phyloP scores from a whole-genome alignment of 805 yeast species.

The Saccharomycodes ludwigii region DNA sequence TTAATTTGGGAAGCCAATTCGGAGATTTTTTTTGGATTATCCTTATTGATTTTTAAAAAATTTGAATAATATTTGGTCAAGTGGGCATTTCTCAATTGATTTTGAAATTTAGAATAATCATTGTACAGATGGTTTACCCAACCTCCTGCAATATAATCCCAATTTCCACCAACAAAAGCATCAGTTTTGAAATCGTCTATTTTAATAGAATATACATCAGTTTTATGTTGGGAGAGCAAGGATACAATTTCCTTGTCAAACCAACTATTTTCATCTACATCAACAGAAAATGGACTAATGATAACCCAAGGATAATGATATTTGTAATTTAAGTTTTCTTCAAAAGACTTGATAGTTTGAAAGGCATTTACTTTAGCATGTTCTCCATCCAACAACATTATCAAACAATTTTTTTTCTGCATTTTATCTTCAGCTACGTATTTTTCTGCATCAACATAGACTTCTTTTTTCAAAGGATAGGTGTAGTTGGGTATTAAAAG shows the following conservation, averaged over 20 bases:
- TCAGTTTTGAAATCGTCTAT: slow-evolving; percentile 3
- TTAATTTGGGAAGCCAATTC: background rate
- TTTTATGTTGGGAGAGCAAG: too few species aligned
- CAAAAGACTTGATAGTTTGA: slow-evolving; percentile 2
- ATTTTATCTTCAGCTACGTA: too few species aligned
- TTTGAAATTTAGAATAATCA: background rate
- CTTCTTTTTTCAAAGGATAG: too few species aligned
- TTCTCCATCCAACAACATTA: too few species aligned
- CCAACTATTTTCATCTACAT: too few species aligned
- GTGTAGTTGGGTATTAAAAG: too few species aligned
- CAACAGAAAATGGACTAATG: slow-evolving; percentile 3
- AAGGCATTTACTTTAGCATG: too few species aligned
- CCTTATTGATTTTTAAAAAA: too few species aligned
- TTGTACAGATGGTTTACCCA: background rate
- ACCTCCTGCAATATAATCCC: slow-evolving; percentile 2
- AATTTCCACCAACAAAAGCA: slow-evolving; percentile 1
- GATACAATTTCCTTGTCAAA: background rate
- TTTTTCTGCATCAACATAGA: too few species aligned
- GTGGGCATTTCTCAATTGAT: background rate
- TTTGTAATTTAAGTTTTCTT: slow-evolving; percentile 1
- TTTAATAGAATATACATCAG: background rate
- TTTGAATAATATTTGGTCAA: slow-evolving; percentile 4
- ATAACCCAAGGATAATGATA: slow-evolving; percentile 2
- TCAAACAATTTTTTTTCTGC: too few species aligned
- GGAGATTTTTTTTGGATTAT: background rate